Evolutionary conservation across 139 green algal genomes (phyloP).

Genomic region (Tetraselmis chui): DNA sequence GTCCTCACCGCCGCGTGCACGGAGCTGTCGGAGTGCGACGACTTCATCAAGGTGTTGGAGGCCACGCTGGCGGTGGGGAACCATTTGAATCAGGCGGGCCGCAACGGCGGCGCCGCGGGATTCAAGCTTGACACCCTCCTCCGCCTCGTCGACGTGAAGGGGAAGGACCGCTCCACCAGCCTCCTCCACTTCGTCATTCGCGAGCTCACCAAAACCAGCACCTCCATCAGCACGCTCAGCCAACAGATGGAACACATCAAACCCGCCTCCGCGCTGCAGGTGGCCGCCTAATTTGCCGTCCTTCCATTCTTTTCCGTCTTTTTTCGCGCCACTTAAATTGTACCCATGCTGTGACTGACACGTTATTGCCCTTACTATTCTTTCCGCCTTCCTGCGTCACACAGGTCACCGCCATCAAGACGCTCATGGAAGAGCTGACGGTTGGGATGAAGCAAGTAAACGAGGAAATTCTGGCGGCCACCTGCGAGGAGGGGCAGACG

Average conservation of each 20-base stretch:
- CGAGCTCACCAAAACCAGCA: constrained; percentile 17
- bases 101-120: constrained; percentile 35
- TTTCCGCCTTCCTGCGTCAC: no score
- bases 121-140: constrained; percentile 51
- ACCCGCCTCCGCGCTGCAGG: constrained; percentile 50
- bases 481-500: not conserved
- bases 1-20: constrained; percentile 27
- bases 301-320: no score
- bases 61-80: constrained; percentile 31
- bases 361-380: no score
- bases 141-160: constrained; percentile 47
- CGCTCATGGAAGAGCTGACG: constrained; percentile 42
- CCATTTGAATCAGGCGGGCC: constrained; percentile 27
- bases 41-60: constrained; percentile 23
- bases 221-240: constrained; percentile 27
- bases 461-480: constrained; percentile 12
- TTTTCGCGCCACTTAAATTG: no score
- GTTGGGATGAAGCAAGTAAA: constrained; percentile 18
- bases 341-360: no score
- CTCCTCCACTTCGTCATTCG: constrained; percentile 72
- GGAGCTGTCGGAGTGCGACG: constrained; percentile 26
- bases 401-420: constrained; percentile 41
- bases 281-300: no score
- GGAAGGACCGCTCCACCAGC: constrained; percentile 50
- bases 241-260: constrained; percentile 33